phyloP scores from a whole-genome alignment of 108 stramenopile genomes.

The Conticribra guillardii region DNA sequence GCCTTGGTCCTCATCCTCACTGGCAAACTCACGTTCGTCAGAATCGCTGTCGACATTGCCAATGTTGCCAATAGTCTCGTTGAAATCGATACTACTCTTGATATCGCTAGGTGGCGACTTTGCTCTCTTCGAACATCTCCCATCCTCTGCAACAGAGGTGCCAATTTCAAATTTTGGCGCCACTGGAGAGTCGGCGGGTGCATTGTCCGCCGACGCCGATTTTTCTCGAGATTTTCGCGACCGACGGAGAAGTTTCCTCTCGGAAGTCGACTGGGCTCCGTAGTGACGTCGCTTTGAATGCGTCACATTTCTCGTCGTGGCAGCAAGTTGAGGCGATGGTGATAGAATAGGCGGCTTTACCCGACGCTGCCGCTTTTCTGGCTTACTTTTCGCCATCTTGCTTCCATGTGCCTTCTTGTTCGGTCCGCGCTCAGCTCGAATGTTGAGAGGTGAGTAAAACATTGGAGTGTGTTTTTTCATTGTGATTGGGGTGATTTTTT shows the following conservation, averaged over 20 bases:
- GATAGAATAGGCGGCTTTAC: not conserved
- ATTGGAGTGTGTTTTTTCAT: not conserved
- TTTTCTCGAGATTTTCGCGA: not conserved
- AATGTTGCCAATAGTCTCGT: not conserved
- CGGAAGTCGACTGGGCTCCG: not conserved
- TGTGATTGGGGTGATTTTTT: not conserved
- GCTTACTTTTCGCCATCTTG: not conserved
- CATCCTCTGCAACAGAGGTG: not conserved
- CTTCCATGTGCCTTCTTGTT: not conserved
- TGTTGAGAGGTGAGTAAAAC: not conserved
- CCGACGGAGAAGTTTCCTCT: not conserved
- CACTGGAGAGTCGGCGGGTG: not conserved
- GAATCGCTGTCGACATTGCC: too few species aligned
- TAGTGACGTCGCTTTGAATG: not conserved
- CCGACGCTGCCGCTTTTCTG: not conserved
- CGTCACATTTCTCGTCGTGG: not conserved
- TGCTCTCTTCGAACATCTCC: too few species aligned
- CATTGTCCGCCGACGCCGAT: too few species aligned
- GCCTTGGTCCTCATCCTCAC: too few species aligned
- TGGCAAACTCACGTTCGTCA: too few species aligned
- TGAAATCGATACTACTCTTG: not conserved
- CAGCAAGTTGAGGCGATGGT: not conserved
- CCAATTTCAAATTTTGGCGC: not conserved
- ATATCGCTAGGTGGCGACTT: not conserved
- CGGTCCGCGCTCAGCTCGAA: not conserved